Evolutionary conservation across 1,139 yeast genomes (phyloP).

Genomic region (Suhomyces chickasaworum): DNA sequence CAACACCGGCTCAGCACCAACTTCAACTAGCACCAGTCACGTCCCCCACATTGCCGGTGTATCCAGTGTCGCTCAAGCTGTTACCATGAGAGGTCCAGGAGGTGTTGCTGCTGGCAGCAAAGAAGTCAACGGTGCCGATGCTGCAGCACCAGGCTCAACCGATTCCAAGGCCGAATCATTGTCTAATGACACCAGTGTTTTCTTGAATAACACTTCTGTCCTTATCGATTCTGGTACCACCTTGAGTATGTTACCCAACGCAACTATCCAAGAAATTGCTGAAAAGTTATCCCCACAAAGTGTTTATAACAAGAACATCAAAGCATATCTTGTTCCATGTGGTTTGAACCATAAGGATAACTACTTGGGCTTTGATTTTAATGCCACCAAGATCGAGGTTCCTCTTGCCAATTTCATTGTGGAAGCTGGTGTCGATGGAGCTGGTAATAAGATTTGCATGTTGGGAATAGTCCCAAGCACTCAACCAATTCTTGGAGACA

Average conservation of each 20-base stretch:
- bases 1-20: conserved; percentile 5
- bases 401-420: conserved; percentile 29
- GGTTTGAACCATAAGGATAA: conserved; percentile 28
- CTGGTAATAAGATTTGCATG: conserved; percentile 17
- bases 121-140: not conserved
- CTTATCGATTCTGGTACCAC: conserved; percentile 47
- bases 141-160: not conserved
- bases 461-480: conserved; percentile 22
- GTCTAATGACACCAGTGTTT: conserved; percentile 8
- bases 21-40: conserved; percentile 10
- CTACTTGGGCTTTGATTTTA: conserved; percentile 30
- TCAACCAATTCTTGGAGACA: conserved; percentile 33
- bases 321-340: conserved; percentile 34
- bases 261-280: conserved; percentile 20
- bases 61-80: not conserved
- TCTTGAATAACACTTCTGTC: conserved; percentile 22
- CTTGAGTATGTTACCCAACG: conserved; percentile 29
- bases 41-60: conserved; percentile 10
- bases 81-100: not conserved
- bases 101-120: not conserved
- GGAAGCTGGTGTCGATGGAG: conserved; percentile 17
- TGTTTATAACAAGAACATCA: conserved; percentile 17
- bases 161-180: not conserved
- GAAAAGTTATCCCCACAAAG: conserved; percentile 21
- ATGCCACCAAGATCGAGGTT: conserved; percentile 25